Percentiles rank a stretch among this genome's conserved stretches.
phyloP scores from a whole-genome alignment of 345 rosid species.

The Draba incana region DNA sequence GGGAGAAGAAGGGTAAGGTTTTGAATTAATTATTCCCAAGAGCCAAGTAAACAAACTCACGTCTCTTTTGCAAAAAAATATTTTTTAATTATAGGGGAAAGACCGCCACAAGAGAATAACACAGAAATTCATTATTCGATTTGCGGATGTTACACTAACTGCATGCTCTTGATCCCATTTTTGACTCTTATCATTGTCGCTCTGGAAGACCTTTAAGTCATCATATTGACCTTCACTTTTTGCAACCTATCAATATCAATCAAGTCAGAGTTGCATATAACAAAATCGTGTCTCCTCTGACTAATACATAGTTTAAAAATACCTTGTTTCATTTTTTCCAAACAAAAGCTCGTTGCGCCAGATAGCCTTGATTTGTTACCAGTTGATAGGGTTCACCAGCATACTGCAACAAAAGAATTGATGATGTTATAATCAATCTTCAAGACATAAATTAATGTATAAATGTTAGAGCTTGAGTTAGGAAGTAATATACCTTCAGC shows the following conservation, averaged over 20 bases:
- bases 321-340: constrained; percentile 92
- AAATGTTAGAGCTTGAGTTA: background rate
- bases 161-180: constrained; percentile 74
- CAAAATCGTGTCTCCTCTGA: background rate
- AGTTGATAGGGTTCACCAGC: constrained; percentile 71
- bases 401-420: constrained; percentile 53
- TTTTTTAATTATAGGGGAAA: too few relatives aligned
- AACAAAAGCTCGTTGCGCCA: constrained; percentile 74
- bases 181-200: constrained; percentile 51
- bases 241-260: constrained; percentile 19
- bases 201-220: constrained; percentile 71
- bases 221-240: constrained; percentile 71
- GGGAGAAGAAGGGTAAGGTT: too few relatives aligned
- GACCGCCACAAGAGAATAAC: too few relatives aligned
- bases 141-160: too few relatives aligned
- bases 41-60: too few relatives aligned
- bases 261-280: constrained; percentile 4
- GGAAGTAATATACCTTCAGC: constrained; percentile 74
- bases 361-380: constrained; percentile 89
- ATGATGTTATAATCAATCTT: background rate
- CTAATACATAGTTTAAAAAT: background rate
- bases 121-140: too few relatives aligned
- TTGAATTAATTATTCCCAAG: too few relatives aligned
- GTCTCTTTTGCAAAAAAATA: too few relatives aligned
- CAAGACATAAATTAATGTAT: background rate